Evolutionary conservation across 441 rosid genomes (phyloP), one percentile per base, ranked within the genome.

Genomic region (Hura crepitans): DNA sequence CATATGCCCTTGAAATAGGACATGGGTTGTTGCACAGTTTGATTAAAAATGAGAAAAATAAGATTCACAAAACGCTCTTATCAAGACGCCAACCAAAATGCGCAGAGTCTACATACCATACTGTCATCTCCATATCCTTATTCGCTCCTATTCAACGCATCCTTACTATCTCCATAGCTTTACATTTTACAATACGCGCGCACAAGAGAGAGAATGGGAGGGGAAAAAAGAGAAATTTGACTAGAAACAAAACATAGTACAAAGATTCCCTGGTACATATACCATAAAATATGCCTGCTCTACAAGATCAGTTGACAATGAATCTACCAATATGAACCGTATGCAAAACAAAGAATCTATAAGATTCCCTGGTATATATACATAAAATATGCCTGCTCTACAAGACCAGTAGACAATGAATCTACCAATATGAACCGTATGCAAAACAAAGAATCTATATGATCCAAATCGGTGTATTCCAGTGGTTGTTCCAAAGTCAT

Each of bases 11-110:
- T 71, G 22, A 17, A 54, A 31, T 47, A 25, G 74, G 81, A 79
- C 79, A 70, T 77, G 82, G 81, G 75, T 64, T 69, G 75, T 72
- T 74, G 30, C 69, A 23, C 46, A 68, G 42, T 69, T 77, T 68
- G 51, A 43, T 60, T 46, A 67, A 17, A 43, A 20, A 42, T 35
- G 27, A 68, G 46, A 66, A 55, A 78, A 63, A 57, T 28, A 18
- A 75, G 76, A 73, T 68, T 75, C 76, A 70, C 67, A 64, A 30
- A 49, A 37, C 74, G 51, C 74, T 66, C 71, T 73, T 73, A 65
- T 74, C 76, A 68, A 74, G 59, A 28, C 74, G 60, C 30, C 79
- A 22, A 65, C 30, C 79, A 22, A 58, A 49, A n/a, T 10, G 70
- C 18, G 12, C 11, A 27, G 45, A 59, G 27, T 11, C 63, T 55